Evolutionary conservation across 176 grass and related monocot genomes (phyloP), one percentile per base, ranked within the genome.

Genomic region (Areca catechu): DNA sequence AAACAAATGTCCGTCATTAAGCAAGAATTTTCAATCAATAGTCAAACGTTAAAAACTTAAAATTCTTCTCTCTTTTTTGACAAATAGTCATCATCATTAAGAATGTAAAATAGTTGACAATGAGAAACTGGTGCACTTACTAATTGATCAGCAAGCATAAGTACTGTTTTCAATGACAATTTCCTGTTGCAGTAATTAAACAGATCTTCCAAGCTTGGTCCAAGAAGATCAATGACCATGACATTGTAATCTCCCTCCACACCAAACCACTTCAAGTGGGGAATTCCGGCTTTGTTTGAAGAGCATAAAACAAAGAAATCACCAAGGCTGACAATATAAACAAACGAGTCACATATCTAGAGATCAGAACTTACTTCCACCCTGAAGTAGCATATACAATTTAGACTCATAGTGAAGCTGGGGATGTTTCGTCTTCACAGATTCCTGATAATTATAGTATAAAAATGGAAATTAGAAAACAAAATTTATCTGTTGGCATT

Each of bases 61-160:
- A 14, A 12, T 9, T 12, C 34, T 43, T 1, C 34, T 43, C 34
- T 43, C 10, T 43, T 12, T 12, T 43, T 43, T 43, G 34, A 43
- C 14, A 43, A 12, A 43, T 56, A 43, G 57, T 50, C 10, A 43
- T 65, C 7, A 52, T 18, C 17, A 12, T 23, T 62, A 20, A 52
- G 54, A 48, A 10, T 1, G 19, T 21, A 14, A 20, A 4, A 19
- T 49, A 28, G 49, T 43, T 15, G 5, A 19, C 17, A 20, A 62
- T 51, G n/a, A 37, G 61, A 50, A 48, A 48, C 29, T 63, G 23
- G 16, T 72, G 50, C 21, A 74, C 76, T 75, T 65, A 95, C 89
- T 58, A 95, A 61, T 61, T 95, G 89, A 83, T 95, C 85, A 51
- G 89, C 89, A 66, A 95, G 85, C 89, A 95, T 95, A 85, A 95